Evolutionary conservation across 257 asterid species (phyloP).

Genomic region (Solanum okadae): DNA sequence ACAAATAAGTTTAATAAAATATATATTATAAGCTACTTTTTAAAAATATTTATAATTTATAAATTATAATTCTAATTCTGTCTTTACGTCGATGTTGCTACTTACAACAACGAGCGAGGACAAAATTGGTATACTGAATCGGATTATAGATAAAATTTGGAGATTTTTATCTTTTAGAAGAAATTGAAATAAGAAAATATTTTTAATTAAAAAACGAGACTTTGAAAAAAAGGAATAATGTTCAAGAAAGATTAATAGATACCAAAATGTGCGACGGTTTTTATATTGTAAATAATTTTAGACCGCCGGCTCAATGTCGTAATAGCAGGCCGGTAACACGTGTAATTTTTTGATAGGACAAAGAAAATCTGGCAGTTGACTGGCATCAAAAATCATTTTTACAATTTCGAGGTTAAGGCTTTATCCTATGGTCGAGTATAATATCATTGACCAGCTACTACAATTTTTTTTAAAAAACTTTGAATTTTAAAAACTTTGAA

Average conservation of each 20-base stretch:
- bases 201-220: not conserved
- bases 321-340: not conserved
- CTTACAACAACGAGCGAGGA: not conserved
- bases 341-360: not conserved
- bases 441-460: not conserved
- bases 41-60: too few species aligned
- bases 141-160: not conserved
- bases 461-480: not conserved
- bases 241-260: not conserved
- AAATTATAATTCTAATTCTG: too few species aligned
- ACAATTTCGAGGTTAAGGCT: not conserved
- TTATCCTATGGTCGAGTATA: not conserved
- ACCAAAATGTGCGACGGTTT: not conserved
- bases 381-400: not conserved
- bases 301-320: constrained; percentile 7
- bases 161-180: not conserved
- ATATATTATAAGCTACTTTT: not conserved
- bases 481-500: constrained; percentile 3
- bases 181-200: not conserved
- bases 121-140: not conserved
- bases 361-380: not conserved
- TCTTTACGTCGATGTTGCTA: not conserved
- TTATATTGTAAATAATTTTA: not conserved
- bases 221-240: not conserved
- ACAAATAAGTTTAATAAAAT: too few species aligned